A percentile compares a stretch with the other conserved stretches of the same genome.
Conservation (phyloP, 148 eudicot genomes). For the Hydrangea macrophylla region DNA sequence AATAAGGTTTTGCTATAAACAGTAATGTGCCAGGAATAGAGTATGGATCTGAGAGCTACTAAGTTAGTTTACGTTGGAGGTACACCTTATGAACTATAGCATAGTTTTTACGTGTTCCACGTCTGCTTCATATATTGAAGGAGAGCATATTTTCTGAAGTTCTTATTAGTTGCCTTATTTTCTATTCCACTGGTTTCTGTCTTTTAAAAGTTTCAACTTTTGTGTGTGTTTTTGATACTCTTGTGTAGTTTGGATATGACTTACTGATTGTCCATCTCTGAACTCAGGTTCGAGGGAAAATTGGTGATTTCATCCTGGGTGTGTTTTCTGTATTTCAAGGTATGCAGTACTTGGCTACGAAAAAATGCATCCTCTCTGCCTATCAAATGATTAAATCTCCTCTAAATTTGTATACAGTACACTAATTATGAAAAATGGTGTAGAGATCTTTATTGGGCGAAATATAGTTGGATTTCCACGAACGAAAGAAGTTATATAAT, state of each 20-base stretch:
- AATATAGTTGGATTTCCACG: conserved; percentile 9
- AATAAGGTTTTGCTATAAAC: no score
- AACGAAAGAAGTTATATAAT: no score
- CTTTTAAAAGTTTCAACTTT: background rate
- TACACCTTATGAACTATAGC: no score
- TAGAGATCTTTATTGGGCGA: background rate
- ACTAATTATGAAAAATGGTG: background rate
- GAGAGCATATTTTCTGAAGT: no score
- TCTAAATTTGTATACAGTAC: background rate
- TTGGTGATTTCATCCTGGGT: conserved; percentile 60
- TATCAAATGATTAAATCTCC: background rate
- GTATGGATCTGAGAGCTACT: no score
- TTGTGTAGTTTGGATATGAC: background rate
- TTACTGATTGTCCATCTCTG: conserved; percentile 7
- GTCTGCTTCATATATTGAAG: no score
- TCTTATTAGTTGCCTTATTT: background rate
- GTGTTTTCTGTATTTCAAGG: conserved; percentile 76
- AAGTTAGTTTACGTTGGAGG: no score
- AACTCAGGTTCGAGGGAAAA: conserved; percentile 60
- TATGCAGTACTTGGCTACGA: conserved; percentile 16
- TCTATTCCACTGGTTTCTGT: background rate
- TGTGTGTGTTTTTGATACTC: background rate
- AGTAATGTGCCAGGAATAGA: no score
- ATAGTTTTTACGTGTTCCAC: no score
- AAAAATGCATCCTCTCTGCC: conserved; percentile 4